These are phyloP conservation scores for Coccomyxa subellipsoidea DNA, from an alignment of 163 green algal genomes.

Conservation along the genomic window DNA sequence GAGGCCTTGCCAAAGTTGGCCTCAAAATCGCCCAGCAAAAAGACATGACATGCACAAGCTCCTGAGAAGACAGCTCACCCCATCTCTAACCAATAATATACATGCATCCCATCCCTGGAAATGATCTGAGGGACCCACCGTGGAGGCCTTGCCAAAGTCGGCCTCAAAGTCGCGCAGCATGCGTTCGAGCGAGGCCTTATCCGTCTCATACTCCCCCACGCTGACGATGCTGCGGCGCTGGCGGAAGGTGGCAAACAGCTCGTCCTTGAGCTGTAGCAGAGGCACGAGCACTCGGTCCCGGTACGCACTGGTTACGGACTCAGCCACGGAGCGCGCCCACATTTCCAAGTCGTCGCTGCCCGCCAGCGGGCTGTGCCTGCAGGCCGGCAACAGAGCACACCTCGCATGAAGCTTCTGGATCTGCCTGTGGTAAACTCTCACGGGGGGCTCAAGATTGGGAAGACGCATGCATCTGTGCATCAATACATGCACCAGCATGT, in stretches of 20 bases:
- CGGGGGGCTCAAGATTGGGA: neutral
- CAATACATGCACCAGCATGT: conserved; percentile 4
- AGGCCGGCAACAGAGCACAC: neutral
- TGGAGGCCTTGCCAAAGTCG: conserved; percentile 22
- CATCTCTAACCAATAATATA: no score
- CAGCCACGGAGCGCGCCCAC: neutral
- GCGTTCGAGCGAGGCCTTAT: conserved; percentile 65
- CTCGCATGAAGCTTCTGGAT: no score
- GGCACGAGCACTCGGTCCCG: neutral
- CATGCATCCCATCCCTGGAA: neutral
- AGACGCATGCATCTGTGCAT: neutral
- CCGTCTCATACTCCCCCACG: conserved; percentile 45
- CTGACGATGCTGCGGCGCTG: conserved; percentile 20
- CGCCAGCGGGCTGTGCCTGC: conserved; percentile 10
- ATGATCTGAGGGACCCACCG: neutral
- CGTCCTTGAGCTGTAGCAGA: conserved; percentile 11
- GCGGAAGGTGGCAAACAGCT: conserved; percentile 16
- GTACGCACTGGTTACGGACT: neutral
- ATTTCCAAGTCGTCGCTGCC: conserved; percentile 13
- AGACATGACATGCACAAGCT: conserved; percentile 54
- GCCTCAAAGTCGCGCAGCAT: conserved; percentile 78
- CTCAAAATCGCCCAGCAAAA: conserved; percentile 80
- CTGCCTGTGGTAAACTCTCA: neutral
- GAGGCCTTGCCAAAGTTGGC: conserved; percentile 20
- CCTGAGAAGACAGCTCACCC: no score